Evolutionary conservation across 2,329 filamentous ascomycete genomes (phyloP), one percentile per base, ranked within the genome.

Genomic region (Fusarium nematophilum): DNA sequence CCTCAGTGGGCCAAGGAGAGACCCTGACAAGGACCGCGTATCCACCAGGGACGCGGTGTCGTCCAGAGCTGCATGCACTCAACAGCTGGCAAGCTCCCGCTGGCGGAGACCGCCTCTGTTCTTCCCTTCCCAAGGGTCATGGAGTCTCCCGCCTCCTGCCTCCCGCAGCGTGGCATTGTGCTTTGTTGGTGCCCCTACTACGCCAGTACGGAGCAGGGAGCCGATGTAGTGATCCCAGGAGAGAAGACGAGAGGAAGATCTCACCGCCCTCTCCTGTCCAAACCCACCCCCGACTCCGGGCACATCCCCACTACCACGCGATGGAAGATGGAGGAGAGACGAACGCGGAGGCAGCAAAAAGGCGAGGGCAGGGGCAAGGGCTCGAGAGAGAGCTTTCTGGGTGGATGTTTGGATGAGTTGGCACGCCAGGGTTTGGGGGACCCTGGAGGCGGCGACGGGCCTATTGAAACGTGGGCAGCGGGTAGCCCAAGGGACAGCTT

Each of bases 1-100:
- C 49, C 36, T 39, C 47, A 26, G 53, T 58, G 57, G 57, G 34
- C 37, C 54, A 45, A 37, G 48, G 38, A 47, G 42, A 50, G 40
- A 10, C n/a, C 26, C 52, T 65, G 59, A 36, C 48, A 66, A 53
- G 53, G 44, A 30, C 50, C 29, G 29, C 17, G 48, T 25, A 57
- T 44, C 46, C 53, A 57, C 61, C 38, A 39, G 45, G 37, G 59
- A 57, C 37, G 53, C 42, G 51, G 38, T 51, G 51, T 54, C 37
- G 59, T 48, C 48, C 56, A 46, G 46, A 48, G 53, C 65, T 69
- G 66, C 66, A 69, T 66, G 66, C 66, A 68, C 66, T 69, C 66
- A 64, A 69, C 57, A 61, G 64, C 43, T 68, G 65, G 52, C 65
- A 62, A 43, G 42, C 45, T 18, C 23, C 40, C 36, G 52, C 38